phyloP scores from a whole-genome alignment of 192 early-diverging fungal genomes.

The Funneliformis geosporum region DNA sequence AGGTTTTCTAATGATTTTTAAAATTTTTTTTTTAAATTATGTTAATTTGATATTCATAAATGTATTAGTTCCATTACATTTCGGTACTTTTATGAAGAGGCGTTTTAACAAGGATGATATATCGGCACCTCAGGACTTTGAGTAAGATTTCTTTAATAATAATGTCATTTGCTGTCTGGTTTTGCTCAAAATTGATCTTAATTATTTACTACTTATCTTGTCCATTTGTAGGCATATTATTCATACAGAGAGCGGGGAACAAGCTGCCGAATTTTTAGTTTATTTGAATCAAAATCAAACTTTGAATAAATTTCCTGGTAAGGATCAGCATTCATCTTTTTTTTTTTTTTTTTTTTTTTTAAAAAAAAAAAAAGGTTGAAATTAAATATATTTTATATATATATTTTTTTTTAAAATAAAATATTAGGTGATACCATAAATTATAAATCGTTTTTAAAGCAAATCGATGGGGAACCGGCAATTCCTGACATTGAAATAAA shows the following conservation, averaged over 20 bases:
- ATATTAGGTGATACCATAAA: background rate
- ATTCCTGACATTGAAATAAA: background rate
- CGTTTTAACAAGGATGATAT: slow-evolving; percentile 27
- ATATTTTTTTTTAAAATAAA: background rate
- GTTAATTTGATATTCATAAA: background rate
- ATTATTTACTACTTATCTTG: too few species aligned
- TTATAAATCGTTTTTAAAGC: background rate
- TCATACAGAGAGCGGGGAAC: slow-evolving; percentile 44
- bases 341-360: too few species aligned
- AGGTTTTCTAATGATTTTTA: background rate
- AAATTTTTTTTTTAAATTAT: background rate
- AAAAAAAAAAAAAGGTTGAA: too few species aligned
- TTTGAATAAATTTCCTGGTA: slow-evolving; percentile 46
- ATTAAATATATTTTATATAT: background rate
- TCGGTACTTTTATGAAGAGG: slow-evolving; percentile 32
- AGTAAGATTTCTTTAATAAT: slow-evolving; percentile 4
- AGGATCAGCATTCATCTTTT: background rate
- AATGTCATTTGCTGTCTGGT: background rate
- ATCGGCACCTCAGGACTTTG: slow-evolving; percentile 10
- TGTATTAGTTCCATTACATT: slow-evolving; percentile 25
- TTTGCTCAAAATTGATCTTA: background rate
- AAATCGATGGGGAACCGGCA: background rate
- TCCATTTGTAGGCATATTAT: slow-evolving; percentile 36
- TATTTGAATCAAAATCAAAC: slow-evolving; percentile 40
- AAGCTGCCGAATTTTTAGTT: slow-evolving; percentile 43